Percentiles rank a stretch among this genome's conserved stretches.
phyloP scores from a whole-genome alignment of 2,329 filamentous ascomycete species.

The Aureobasidium sp. region DNA sequence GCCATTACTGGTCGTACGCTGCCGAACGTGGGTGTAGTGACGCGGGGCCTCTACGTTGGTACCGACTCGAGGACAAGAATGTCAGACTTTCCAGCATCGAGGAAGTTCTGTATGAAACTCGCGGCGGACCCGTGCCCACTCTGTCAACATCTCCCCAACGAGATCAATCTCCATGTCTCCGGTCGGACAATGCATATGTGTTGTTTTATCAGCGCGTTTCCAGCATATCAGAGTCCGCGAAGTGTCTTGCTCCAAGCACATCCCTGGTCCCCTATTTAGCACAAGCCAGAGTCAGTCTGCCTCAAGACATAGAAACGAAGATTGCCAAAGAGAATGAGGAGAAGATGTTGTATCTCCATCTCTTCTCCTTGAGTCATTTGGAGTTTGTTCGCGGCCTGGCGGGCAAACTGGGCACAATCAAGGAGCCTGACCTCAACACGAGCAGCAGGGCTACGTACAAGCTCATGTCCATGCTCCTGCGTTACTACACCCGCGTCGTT shows the following conservation, averaged over 20 bases:
- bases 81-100: constrained; percentile 67
- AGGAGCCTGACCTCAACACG: constrained; percentile 31
- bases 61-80: constrained; percentile 89
- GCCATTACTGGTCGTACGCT: constrained; percentile 95
- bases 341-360: constrained; percentile 66
- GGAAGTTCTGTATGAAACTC: constrained; percentile 67
- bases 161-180: constrained; percentile 23
- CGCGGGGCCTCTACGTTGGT: constrained; percentile 46
- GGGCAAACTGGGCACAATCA: constrained; percentile 44
- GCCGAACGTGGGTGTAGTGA: constrained; percentile 1
- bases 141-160: constrained; percentile 50
- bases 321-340: constrained; percentile 65
- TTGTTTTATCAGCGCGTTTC: constrained; percentile 85
- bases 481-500: constrained; percentile 67
- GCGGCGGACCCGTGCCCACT: constrained; percentile 44
- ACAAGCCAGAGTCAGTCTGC: constrained; percentile 40
- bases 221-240: constrained; percentile 39
- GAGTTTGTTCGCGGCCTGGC: constrained; percentile 58
- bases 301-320: constrained; percentile 38
- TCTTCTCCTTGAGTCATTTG: constrained; percentile 65
- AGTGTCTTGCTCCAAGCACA: not conserved
- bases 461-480: constrained; percentile 48
- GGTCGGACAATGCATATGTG: constrained; percentile 75
- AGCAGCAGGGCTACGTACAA: constrained; percentile 33
- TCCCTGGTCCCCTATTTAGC: constrained; percentile 21